Evolutionary conservation across 2,329 filamentous ascomycete species (phyloP).

Genomic region (Microthyrium microscopicum): DNA sequence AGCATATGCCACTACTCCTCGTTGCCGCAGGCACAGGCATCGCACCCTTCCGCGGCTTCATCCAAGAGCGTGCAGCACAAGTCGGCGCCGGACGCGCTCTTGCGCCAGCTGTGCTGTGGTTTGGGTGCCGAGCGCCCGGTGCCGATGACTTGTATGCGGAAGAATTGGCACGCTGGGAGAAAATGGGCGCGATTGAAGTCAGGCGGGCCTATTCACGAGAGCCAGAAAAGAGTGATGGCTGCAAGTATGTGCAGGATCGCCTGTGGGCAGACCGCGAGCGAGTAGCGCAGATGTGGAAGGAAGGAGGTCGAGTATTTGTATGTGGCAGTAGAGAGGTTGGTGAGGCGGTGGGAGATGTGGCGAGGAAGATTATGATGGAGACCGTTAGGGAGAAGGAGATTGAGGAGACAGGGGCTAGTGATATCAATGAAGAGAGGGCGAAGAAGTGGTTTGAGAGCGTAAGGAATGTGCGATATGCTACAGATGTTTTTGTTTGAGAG

Average conservation of each 20-base stretch:
- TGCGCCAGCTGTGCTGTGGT: slow-evolving; percentile 47
- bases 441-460: slow-evolving; percentile 26
- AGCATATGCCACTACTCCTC: slow-evolving; percentile 32
- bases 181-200: slow-evolving; percentile 42
- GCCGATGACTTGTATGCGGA: slow-evolving; percentile 44
- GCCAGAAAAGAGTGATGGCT: slow-evolving; percentile 27
- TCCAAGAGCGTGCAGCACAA: slow-evolving; percentile 15
- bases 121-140: slow-evolving; percentile 42
- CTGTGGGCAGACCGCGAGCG: slow-evolving; percentile 31
- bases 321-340: slow-evolving; percentile 41
- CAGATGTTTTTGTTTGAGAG: slow-evolving; percentile 26
- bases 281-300: slow-evolving; percentile 27
- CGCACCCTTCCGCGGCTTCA: slow-evolving; percentile 18
- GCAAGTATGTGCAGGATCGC: slow-evolving; percentile 36
- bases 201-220: slow-evolving; percentile 39
- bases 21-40: slow-evolving; percentile 19
- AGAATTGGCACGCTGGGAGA: slow-evolving; percentile 43
- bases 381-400: slow-evolving; percentile 18
- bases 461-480: slow-evolving; percentile 20
- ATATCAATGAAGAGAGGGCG: slow-evolving; percentile 24
- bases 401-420: too few relatives aligned
- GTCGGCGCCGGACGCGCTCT: slow-evolving; percentile 31
- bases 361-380: slow-evolving; percentile 28
- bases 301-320: slow-evolving; percentile 42
- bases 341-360: slow-evolving; percentile 24